These are phyloP conservation scores for Dryas octopetala DNA, from an alignment of 306 rosid genomes.

Conservation along the genomic window DNA sequence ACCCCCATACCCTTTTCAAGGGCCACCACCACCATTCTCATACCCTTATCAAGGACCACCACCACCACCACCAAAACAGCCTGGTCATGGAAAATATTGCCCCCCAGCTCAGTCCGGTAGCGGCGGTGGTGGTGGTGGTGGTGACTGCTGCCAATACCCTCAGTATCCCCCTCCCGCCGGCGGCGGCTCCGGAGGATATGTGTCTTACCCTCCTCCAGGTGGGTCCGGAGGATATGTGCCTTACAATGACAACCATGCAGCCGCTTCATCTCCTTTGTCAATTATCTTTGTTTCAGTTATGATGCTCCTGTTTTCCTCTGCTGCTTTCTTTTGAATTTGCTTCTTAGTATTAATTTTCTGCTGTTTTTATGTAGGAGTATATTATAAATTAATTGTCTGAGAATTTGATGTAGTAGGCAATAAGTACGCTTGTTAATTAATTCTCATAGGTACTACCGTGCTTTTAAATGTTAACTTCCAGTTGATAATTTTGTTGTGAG, in stretches of 20 bases:
- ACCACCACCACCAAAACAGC: background rate
- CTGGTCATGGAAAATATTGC: slow-evolving; percentile 16
- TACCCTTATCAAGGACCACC: slow-evolving; percentile 11
- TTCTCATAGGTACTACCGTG: background rate
- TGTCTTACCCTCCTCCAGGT: slow-evolving; percentile 18
- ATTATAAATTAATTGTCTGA: background rate
- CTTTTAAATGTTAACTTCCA: background rate
- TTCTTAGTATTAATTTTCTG: background rate
- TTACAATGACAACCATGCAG: slow-evolving; percentile 10
- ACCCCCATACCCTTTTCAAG: background rate
- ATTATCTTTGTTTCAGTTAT: slow-evolving; percentile 9
- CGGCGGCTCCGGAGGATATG: background rate
- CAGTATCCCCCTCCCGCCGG: slow-evolving; percentile 11
- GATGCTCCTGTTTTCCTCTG: slow-evolving; percentile 9
- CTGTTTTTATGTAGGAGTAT: background rate
- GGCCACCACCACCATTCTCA: slow-evolving; percentile 7
- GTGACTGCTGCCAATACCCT: slow-evolving; percentile 23
- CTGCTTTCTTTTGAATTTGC: slow-evolving; percentile 10
- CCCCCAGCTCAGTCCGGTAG: slow-evolving; percentile 25
- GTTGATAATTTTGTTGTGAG: background rate
- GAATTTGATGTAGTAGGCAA: slow-evolving; percentile 8
- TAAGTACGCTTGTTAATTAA: slow-evolving; percentile 2
- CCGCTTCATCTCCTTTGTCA: slow-evolving; percentile 4
- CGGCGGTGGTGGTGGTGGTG: background rate
- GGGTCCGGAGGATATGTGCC: slow-evolving; percentile 24